A percentile compares a stretch with the other conserved stretches of the same genome.
Conservation (phyloP, 192 early-diverging fungal species). For the Mortierella hygrophila region DNA sequence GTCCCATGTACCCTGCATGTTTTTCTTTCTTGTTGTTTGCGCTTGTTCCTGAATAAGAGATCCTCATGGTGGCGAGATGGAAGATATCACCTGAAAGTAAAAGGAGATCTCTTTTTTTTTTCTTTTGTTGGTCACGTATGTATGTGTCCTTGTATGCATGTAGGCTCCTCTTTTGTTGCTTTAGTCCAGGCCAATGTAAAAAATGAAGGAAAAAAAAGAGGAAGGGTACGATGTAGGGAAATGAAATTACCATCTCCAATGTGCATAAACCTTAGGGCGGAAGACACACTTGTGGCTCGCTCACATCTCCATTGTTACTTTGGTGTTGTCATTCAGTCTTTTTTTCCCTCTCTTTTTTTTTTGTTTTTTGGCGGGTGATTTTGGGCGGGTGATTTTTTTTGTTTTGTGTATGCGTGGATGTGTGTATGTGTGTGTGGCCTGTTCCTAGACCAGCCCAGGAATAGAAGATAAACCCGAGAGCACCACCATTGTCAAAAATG, state of each 20-base stretch:
- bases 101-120: neutral
- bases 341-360: neutral
- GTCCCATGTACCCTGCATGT: neutral
- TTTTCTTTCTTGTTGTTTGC: neutral
- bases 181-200: constrained; percentile 2
- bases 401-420: neutral
- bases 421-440: neutral
- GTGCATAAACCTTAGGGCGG: neutral
- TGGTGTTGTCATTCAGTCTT: neutral
- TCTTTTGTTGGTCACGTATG: neutral
- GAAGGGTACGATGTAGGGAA: neutral
- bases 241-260: neutral
- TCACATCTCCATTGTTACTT: neutral
- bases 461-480: constrained; percentile 2
- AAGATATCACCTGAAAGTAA: neutral
- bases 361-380: constrained; percentile 6
- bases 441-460: constrained; percentile 7
- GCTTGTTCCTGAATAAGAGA: neutral
- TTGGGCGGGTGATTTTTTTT: constrained; percentile 9
- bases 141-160: neutral
- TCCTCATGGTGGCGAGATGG: neutral
- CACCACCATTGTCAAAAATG: neutral
- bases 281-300: neutral
- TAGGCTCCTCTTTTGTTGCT: neutral
- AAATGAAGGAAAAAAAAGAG: neutral